A percentile compares a stretch with the other conserved stretches of the same genome.
phyloP scores from a whole-genome alignment of 805 yeast genomes.

The Candida palmyrensis region DNA sequence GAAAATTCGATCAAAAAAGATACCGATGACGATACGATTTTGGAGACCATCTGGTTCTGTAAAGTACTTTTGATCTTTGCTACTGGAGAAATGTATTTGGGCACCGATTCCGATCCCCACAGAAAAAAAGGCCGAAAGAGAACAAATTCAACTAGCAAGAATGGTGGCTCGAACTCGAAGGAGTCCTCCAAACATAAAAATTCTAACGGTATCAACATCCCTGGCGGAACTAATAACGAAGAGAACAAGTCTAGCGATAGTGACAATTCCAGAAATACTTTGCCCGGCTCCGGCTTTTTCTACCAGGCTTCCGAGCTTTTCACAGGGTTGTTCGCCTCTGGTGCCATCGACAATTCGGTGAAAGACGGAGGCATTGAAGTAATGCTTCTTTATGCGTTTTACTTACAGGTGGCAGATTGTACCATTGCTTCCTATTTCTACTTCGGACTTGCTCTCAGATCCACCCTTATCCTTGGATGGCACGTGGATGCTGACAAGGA shows the following conservation, averaged over 20 bases:
- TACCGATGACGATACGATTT: conserved; percentile 49
- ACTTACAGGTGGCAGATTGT: conserved; percentile 78
- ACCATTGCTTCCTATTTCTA: conserved; percentile 78
- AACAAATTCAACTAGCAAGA: conserved; percentile 1
- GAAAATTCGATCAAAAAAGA: conserved; percentile 40
- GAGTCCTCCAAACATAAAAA: conserved; percentile 7
- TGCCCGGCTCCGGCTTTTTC: conserved; percentile 78
- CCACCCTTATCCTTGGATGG: conserved; percentile 70
- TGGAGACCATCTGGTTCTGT: conserved; percentile 79
- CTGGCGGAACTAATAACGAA: neutral
- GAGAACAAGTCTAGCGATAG: conserved; percentile 1
- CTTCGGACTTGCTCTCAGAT: conserved; percentile 70
- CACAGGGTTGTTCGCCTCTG: conserved; percentile 71
- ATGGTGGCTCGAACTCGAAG: conserved; percentile 1
- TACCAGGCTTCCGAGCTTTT: conserved; percentile 76
- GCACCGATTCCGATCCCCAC: conserved; percentile 63
- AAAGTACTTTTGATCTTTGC: conserved; percentile 70
- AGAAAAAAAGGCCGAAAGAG: conserved; percentile 27
- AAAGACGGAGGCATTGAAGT: conserved; percentile 80
- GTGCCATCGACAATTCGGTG: conserved; percentile 73
- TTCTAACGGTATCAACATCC: neutral
- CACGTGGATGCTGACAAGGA: conserved; percentile 80
- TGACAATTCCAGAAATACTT: conserved; percentile 25
- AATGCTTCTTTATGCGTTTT: conserved; percentile 68
- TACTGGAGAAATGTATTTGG: conserved; percentile 77